Evolutionary conservation across 371 early-diverging fungal species (phyloP), one percentile per base, ranked within the genome.

Genomic region (Funneliformis caledonium): DNA sequence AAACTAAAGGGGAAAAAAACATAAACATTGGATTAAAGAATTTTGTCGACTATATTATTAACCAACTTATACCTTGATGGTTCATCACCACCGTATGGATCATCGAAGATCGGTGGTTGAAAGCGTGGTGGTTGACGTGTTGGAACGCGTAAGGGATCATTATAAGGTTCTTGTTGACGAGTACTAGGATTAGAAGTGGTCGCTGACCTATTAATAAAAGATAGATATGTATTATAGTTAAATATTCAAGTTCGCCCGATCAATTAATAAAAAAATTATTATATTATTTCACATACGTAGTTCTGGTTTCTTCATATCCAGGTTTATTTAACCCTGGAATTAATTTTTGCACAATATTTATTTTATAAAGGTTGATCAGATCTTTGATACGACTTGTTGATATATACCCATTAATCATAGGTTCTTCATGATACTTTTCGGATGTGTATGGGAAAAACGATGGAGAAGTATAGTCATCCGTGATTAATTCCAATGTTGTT

Each of bases 251-350:
- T 56, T 59, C 42, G 33, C 22, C 37, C 22, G 43, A 11, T 8
- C 2, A 26, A 26, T 26, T 26, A 48, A 65, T 62, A 48, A 43
- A 5, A 22, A 31, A 42, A 22, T 37, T 37, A n/a, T 16, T 4
- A 75, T 11, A 19, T 60, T 33, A 76, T 26, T n/a, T 37, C 16
- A 50, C 37, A 9, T 64, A 73, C 81, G 33, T 72, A 59, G 64
- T 19, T n/a, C 60, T n/a, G 31, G 75, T 82, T 74, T 88, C 89
- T 75, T 88, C 87, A 70, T 90, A 92, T 4, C 92, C 92, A 0
- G 86, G 86, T 82, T 92, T 93, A 81, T 87, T 82, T 31, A 91
- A 79, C 11, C 91, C 92, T 37, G 94, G 94, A 62, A 92, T 91
- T 68, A 94, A 86, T 16, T 85, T 82, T 60, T 94, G 93, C 4